A percentile compares a stretch with the other conserved stretches of the same genome.
Conservation (phyloP, 2,329 filamentous ascomycete genomes). For the Paraphaeosphaeria sporulosa region DNA sequence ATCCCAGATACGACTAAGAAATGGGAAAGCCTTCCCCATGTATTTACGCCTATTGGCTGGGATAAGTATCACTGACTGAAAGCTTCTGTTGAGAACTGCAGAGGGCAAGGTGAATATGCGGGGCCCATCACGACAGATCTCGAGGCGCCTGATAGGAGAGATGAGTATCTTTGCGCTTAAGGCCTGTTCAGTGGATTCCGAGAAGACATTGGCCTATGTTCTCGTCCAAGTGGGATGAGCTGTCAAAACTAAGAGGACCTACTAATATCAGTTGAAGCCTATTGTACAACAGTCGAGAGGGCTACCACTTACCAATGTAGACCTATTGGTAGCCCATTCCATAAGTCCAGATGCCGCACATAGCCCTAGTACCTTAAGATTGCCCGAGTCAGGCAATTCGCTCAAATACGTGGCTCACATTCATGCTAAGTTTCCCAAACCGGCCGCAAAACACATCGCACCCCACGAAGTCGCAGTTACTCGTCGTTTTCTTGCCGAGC, state of each 20-base stretch:
- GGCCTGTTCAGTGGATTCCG: too few relatives aligned
- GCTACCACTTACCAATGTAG: neutral
- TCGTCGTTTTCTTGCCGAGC: neutral
- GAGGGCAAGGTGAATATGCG: neutral
- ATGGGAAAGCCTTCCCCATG: too few relatives aligned
- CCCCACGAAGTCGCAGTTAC: neutral
- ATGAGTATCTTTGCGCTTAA: neutral
- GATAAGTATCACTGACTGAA: neutral
- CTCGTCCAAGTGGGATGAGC: too few relatives aligned
- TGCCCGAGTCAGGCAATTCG: neutral
- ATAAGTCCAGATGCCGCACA: neutral
- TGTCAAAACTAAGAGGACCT: too few relatives aligned
- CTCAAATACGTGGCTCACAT: neutral
- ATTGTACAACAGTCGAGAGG: too few relatives aligned
- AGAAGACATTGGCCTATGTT: neutral
- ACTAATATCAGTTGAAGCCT: too few relatives aligned
- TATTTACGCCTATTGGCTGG: too few relatives aligned
- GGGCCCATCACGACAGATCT: neutral
- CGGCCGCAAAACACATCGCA: neutral
- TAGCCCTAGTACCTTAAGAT: neutral
- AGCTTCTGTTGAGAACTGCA: neutral
- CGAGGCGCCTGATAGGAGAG: neutral
- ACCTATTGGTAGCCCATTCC: neutral
- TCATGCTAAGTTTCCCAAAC: neutral
- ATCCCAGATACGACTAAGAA: too few relatives aligned